Conservation (phyloP, 2,329 filamentous ascomycete genomes). For the Penicillium sp. region DNA sequence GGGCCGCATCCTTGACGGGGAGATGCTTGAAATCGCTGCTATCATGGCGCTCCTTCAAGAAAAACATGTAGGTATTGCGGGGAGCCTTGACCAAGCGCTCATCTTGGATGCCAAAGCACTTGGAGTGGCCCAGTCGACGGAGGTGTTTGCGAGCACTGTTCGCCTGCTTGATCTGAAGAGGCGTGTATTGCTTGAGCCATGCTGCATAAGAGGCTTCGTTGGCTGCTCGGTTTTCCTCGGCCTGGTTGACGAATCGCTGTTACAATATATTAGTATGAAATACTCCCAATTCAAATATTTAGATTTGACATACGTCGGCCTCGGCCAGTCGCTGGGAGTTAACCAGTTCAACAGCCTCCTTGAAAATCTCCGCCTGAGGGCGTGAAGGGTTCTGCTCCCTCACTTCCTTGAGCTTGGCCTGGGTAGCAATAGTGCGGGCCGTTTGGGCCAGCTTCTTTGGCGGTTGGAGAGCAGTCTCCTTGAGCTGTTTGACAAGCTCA, state of each 20-base stretch:
- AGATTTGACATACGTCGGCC: conserved; percentile 28
- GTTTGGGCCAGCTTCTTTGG: conserved; percentile 45
- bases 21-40: conserved; percentile 61
- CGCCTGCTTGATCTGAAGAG: conserved; percentile 63
- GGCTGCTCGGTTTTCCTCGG: conserved; percentile 53
- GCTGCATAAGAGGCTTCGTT: conserved; percentile 54
- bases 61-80: conserved; percentile 50
- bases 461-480: conserved; percentile 39
- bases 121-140: conserved; percentile 30
- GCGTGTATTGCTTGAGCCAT: conserved; percentile 63
- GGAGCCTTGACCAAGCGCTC: conserved; percentile 59
- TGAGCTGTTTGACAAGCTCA: conserved; percentile 42
- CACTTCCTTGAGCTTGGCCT: conserved; percentile 27
- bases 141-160: conserved; percentile 62
- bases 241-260: conserved; percentile 62
- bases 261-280: conserved; percentile 19
- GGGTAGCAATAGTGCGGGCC: conserved; percentile 33
- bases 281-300: background rate
- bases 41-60: conserved; percentile 51
- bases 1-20: conserved; percentile 41
- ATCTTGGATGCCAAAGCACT: conserved; percentile 54
- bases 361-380: conserved; percentile 27
- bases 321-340: conserved; percentile 29
- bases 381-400: conserved; percentile 6
- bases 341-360: conserved; percentile 23